phyloP scores from a whole-genome alignment of 257 asterid species.

The Gardenia jasminoides region DNA sequence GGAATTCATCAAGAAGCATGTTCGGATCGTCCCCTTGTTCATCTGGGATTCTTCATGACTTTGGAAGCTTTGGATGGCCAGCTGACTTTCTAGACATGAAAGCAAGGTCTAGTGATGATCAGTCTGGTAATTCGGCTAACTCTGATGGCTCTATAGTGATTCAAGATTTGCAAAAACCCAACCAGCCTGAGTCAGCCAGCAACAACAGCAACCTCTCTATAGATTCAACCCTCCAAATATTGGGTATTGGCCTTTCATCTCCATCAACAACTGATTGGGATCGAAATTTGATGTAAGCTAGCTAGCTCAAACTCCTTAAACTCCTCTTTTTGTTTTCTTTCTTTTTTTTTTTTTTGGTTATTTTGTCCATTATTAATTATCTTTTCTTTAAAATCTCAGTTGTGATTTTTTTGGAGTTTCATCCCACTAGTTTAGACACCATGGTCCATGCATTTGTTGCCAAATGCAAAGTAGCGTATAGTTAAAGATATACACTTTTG shows the following conservation, averaged over 20 bases:
- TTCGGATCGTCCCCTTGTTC: conserved; percentile 56
- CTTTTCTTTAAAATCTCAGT: conserved; percentile 20
- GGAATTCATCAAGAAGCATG: conserved; percentile 52
- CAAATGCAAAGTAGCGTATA: conserved; percentile 13
- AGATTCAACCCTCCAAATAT: conserved; percentile 25
- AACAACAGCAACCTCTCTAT: conserved; percentile 12
- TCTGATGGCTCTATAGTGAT: conserved; percentile 48
- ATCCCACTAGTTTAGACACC: neutral
- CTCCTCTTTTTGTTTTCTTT: neutral
- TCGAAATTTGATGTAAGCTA: conserved; percentile 55
- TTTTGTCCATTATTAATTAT: conserved; percentile 7
- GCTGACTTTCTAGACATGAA: conserved; percentile 32
- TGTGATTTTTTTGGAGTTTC: neutral
- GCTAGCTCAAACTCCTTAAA: neutral
- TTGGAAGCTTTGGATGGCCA: conserved; percentile 49
- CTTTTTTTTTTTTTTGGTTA: neutral
- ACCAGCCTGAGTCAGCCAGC: conserved; percentile 12
- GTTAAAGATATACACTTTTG: conserved; percentile 4
- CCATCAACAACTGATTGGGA: conserved; percentile 39
- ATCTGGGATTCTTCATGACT: conserved; percentile 32
- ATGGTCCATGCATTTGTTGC: conserved; percentile 23
- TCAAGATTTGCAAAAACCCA: conserved; percentile 36
- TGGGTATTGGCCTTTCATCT: conserved; percentile 29
- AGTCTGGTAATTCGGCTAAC: conserved; percentile 36
- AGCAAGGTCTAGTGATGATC: conserved; percentile 36